Percentiles rank a stretch among this genome's conserved stretches.
These are phyloP conservation scores for Gastrolobium bilobum DNA, from an alignment of 306 rosid species.

Conservation along the genomic window DNA sequence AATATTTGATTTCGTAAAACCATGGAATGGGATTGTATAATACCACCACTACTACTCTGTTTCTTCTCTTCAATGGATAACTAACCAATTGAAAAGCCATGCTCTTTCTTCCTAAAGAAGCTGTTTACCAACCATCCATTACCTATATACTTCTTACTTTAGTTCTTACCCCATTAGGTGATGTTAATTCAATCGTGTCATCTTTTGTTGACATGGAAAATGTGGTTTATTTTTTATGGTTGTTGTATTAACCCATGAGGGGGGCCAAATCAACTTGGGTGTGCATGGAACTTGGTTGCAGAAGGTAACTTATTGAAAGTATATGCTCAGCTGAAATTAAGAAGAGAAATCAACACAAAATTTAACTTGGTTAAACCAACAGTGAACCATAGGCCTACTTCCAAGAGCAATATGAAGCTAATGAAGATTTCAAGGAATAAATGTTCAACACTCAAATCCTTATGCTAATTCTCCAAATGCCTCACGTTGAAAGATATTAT, in stretches of 20 bases:
- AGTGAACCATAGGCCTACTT: conserved; percentile 16
- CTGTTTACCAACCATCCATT: neutral
- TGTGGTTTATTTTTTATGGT: no score
- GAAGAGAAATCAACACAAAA: neutral
- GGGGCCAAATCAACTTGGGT: neutral
- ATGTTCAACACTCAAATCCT: neutral
- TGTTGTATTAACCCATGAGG: neutral
- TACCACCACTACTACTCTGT: neutral
- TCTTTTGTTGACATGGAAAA: no score
- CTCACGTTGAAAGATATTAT: neutral
- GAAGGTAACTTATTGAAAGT: neutral
- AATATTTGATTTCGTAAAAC: neutral
- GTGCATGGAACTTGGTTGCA: neutral
- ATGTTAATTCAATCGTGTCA: no score
- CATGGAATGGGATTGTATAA: neutral
- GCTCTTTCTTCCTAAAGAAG: neutral
- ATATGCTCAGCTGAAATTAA: neutral
- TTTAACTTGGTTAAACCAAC: conserved; percentile 31
- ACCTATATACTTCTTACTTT: neutral
- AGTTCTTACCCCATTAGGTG: no score
- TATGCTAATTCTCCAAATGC: neutral
- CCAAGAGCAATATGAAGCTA: neutral
- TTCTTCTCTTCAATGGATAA: neutral
- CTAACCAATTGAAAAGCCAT: neutral
- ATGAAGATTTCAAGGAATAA: neutral